A percentile compares a stretch with the other conserved stretches of the same genome.
Evolutionary conservation across 768 basidiomycete genomes (phyloP).

Genomic region (Pholiota molesta): DNA sequence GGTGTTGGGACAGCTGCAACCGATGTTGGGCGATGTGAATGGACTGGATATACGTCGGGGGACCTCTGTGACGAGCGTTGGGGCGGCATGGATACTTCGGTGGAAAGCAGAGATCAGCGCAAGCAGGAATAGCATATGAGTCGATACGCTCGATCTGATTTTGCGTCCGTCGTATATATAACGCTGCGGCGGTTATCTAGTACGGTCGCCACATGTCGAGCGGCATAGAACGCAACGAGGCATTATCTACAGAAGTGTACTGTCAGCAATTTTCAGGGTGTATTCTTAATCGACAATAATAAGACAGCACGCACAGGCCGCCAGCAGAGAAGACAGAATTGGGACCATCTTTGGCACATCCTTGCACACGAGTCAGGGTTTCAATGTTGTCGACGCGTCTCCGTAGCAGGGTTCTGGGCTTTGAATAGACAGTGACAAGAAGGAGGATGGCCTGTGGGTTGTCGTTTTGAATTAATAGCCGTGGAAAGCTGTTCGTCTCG

Average conservation of each 20-base stretch:
- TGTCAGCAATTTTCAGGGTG: neutral
- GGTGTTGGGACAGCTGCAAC: slow-evolving; percentile 4
- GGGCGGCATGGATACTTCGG: slow-evolving; percentile 6
- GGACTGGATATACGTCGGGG: neutral
- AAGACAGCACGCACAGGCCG: neutral
- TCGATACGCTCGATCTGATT: neutral
- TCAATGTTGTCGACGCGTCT: neutral
- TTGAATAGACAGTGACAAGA: neutral
- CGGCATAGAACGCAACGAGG: neutral
- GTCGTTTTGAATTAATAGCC: too few species aligned
- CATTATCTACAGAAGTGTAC: neutral
- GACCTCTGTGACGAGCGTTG: neutral
- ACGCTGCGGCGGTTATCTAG: neutral
- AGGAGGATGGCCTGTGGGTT: too few species aligned
- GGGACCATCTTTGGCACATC: neutral
- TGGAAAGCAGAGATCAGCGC: slow-evolving; percentile 4
- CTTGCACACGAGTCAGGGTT: neutral
- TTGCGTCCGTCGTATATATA: neutral
- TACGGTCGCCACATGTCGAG: neutral
- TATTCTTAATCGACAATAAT: neutral
- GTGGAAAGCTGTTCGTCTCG: too few species aligned
- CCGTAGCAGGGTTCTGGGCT: neutral
- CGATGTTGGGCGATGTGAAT: neutral
- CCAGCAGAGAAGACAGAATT: neutral
- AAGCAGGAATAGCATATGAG: slow-evolving; percentile 5